These are phyloP conservation scores for Cordyceps pruinosa DNA, from an alignment of 2,329 filamentous ascomycete genomes.

Conservation along the genomic window DNA sequence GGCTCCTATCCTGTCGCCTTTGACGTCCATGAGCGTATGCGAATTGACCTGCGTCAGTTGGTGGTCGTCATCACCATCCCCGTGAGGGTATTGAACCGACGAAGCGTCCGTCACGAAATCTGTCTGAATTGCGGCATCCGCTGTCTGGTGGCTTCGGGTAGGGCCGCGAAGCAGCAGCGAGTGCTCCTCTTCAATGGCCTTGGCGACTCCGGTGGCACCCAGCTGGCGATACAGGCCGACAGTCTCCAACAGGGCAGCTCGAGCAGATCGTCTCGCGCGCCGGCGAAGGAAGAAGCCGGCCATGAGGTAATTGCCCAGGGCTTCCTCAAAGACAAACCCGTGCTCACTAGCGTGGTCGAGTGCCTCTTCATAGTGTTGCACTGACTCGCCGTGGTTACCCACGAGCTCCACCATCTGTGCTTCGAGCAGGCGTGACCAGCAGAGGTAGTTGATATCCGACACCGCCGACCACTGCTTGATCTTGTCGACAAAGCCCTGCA, in stretches of 20 bases:
- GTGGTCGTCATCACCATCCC: conserved; percentile 38
- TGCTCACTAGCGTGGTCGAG: conserved; percentile 66
- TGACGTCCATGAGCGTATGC: conserved; percentile 41
- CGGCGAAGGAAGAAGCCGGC: conserved; percentile 62
- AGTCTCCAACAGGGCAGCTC: conserved; percentile 60
- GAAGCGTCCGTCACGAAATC: conserved; percentile 56
- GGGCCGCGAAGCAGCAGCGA: conserved; percentile 59
- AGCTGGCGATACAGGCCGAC: conserved; percentile 62
- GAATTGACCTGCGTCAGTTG: conserved; percentile 36
- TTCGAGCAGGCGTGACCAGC: conserved; percentile 61
- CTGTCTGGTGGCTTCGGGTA: conserved; percentile 48
- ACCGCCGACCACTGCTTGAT: conserved; percentile 58
- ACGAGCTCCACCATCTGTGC: conserved; percentile 62
- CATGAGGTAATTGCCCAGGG: conserved; percentile 66
- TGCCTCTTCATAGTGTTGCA: conserved; percentile 61
- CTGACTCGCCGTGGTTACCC: conserved; percentile 48
- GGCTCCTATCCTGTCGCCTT: conserved; percentile 53
- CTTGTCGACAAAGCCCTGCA: conserved; percentile 50
- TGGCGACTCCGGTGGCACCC: conserved; percentile 62
- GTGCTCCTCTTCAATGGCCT: conserved; percentile 61
- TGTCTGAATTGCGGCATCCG: conserved; percentile 62
- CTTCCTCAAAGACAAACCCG: conserved; percentile 63
- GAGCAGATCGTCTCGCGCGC: conserved; percentile 59
- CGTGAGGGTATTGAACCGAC: conserved; percentile 44
- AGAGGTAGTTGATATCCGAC: conserved; percentile 63